Evolutionary conservation across 2,329 filamentous ascomycete species (phyloP).

Genomic region (Penicillium nordicum): DNA sequence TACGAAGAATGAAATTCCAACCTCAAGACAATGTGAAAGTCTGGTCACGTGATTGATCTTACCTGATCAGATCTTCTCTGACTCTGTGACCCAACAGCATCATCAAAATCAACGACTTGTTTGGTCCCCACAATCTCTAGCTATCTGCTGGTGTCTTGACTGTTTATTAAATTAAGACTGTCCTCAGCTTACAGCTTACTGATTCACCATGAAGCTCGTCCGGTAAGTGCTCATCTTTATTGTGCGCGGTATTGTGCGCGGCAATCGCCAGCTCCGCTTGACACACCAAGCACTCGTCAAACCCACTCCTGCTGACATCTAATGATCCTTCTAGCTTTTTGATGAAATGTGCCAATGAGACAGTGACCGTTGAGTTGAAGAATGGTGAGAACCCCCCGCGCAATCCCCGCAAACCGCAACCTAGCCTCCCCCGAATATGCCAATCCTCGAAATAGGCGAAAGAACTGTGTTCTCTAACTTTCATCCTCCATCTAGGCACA

Average conservation of each 20-base stretch:
- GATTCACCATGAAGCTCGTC: constrained; percentile 85
- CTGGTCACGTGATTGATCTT: constrained; percentile 8
- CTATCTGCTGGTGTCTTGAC: constrained; percentile 7
- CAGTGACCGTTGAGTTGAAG: constrained; percentile 96
- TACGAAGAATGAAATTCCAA: neutral
- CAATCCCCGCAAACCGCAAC: constrained; percentile 2
- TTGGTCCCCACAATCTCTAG: constrained; percentile 11
- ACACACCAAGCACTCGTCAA: constrained; percentile 8
- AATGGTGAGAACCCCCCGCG: constrained; percentile 63
- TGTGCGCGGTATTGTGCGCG: neutral
- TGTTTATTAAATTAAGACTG: neutral
- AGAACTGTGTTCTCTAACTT: constrained; percentile 2
- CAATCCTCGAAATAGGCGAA: neutral
- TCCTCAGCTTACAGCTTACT: neutral
- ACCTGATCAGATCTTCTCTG: constrained; percentile 21
- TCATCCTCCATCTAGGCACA: constrained; percentile 61
- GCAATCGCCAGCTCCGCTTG: constrained; percentile 9
- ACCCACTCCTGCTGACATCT: constrained; percentile 15
- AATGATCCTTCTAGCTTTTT: constrained; percentile 66
- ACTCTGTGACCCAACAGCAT: constrained; percentile 20
- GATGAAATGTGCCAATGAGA: constrained; percentile 99
- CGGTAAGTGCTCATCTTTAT: constrained; percentile 59
- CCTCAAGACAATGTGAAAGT: neutral
- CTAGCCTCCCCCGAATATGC: neutral
- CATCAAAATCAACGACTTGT: constrained; percentile 9